Conservation (phyloP, 148 eudicot species). For the Rhododendron molle region DNA sequence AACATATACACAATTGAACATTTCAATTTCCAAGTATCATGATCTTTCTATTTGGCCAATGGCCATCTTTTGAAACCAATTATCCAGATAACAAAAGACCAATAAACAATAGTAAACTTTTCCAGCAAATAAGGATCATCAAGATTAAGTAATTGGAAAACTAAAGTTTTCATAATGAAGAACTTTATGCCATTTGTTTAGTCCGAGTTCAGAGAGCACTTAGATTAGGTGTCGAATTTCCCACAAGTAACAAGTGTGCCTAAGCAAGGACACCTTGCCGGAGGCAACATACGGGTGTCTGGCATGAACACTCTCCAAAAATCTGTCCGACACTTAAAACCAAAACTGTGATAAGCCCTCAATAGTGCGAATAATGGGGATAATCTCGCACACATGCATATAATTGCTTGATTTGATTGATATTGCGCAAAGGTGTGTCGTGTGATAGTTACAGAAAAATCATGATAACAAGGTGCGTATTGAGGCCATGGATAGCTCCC, state of each 20-base stretch:
- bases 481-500: too few species aligned
- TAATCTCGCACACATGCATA: too few species aligned
- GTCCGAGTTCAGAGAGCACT: background rate
- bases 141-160: background rate
- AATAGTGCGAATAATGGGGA: too few species aligned
- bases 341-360: too few species aligned
- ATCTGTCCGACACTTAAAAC: too few species aligned
- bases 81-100: background rate
- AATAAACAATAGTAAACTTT: background rate
- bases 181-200: background rate
- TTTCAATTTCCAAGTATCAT: background rate
- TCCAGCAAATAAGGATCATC: background rate
- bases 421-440: too few species aligned
- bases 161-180: background rate
- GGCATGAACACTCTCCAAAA: too few species aligned
- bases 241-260: background rate
- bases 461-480: too few species aligned
- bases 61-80: background rate
- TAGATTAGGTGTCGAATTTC: background rate
- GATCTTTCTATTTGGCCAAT: background rate
- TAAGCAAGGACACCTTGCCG: background rate
- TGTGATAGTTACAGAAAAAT: too few species aligned
- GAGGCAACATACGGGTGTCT: too few species aligned
- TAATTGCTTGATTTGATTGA: too few species aligned
- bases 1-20: background rate